Evolutionary conservation across 2,329 filamentous ascomycete genomes (phyloP).

Genomic region (Claviceps sp.): DNA sequence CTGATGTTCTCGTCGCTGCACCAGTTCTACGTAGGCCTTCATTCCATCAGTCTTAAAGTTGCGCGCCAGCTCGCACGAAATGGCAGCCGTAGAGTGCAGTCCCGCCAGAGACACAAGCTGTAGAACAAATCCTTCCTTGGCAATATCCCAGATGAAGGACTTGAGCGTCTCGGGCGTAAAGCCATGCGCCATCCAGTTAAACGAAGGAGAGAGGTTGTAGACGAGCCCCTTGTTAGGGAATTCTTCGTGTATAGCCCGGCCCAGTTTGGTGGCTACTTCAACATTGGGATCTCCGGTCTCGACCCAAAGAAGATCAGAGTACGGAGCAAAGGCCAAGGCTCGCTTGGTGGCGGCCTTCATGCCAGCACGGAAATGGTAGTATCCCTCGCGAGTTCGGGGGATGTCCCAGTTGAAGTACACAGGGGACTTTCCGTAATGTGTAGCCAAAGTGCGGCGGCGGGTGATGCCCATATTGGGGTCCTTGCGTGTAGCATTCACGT

Average conservation of each 20-base stretch:
- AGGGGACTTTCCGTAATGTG: constrained; percentile 49
- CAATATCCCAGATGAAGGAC: constrained; percentile 94
- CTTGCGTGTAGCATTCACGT: constrained; percentile 45
- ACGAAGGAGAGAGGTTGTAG: constrained; percentile 91
- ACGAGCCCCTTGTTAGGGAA: constrained; percentile 78
- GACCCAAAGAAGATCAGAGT: constrained; percentile 91
- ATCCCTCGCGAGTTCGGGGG: constrained; percentile 84
- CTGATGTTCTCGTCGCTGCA: constrained; percentile 84
- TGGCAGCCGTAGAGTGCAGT: constrained; percentile 50
- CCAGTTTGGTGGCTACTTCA: constrained; percentile 60
- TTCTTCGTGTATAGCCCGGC: constrained; percentile 55
- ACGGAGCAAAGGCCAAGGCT: constrained; percentile 80
- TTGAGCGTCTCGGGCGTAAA: constrained; percentile 73
- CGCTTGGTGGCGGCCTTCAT: constrained; percentile 84
- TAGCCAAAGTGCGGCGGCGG: constrained; percentile 60
- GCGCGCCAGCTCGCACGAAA: constrained; percentile 60
- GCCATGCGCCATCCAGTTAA: constrained; percentile 97
- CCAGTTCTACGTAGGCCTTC: constrained; percentile 90
- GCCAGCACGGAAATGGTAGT: constrained; percentile 79
- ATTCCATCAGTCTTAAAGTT: constrained; percentile 86
- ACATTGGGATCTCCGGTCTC: constrained; percentile 88
- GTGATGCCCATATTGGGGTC: constrained; percentile 67
- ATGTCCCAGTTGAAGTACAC: constrained; percentile 84
- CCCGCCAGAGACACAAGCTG: constrained; percentile 56
- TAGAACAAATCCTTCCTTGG: constrained; percentile 66